Evolutionary conservation across 768 basidiomycete species (phyloP).

Genomic region (Clathrus columnatus): DNA sequence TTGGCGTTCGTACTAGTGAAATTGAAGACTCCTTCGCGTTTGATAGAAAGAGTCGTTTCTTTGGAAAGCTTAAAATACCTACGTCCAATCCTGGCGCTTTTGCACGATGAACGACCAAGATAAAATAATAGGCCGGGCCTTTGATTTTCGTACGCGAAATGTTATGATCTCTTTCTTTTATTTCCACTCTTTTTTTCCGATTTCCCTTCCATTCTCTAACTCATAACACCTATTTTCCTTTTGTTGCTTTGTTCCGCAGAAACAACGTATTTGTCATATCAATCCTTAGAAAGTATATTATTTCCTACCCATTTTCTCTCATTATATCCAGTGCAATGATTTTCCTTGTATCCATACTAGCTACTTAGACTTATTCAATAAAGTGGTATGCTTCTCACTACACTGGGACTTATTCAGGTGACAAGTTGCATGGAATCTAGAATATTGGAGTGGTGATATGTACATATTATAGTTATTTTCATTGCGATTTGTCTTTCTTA

Average conservation of each 20-base stretch:
- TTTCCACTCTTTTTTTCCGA: background rate
- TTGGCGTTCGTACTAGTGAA: background rate
- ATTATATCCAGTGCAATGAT: background rate
- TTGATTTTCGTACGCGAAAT: background rate
- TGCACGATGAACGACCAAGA: background rate
- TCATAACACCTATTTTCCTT: background rate
- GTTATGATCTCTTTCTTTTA: background rate
- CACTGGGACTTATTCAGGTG: too few species aligned
- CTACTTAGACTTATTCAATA: background rate
- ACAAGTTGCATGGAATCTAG: too few species aligned
- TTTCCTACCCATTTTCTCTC: background rate
- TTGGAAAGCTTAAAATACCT: background rate
- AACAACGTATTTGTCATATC: background rate
- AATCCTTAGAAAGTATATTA: background rate
- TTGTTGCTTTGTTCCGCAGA: background rate
- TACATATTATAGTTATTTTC: background rate
- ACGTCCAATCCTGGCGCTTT: background rate
- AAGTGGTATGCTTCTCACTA: background rate
- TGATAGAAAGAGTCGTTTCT: slow-evolving; percentile 5
- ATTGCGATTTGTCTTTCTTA: background rate
- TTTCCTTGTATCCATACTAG: background rate
- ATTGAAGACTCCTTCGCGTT: slow-evolving; percentile 10
- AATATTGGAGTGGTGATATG: background rate
- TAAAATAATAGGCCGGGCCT: background rate
- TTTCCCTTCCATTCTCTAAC: background rate